These are phyloP conservation scores for Alternaria dauci DNA, from an alignment of 2,329 filamentous ascomycete genomes.

Conservation along the genomic window DNA sequence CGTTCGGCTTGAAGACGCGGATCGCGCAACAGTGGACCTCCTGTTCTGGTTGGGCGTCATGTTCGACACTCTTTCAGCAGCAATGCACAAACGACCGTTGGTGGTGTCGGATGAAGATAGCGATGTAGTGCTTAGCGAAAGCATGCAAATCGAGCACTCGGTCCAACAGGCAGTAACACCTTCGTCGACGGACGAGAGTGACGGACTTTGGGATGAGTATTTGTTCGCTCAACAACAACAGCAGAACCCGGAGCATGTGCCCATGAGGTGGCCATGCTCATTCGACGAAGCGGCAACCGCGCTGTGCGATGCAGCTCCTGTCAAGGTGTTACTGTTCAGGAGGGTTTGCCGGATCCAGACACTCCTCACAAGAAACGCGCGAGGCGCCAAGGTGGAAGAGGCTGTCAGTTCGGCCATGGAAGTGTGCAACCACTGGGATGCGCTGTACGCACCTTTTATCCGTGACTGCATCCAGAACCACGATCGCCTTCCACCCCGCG, in stretches of 20 bases:
- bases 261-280: slow-evolving; percentile 63
- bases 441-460: slow-evolving; percentile 62
- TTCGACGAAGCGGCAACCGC: slow-evolving; percentile 61
- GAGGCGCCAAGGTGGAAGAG: slow-evolving; percentile 56
- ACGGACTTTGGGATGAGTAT: slow-evolving; percentile 52
- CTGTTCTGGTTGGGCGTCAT: slow-evolving; percentile 67
- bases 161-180: neutral
- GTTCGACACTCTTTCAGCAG: slow-evolving; percentile 66
- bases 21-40: slow-evolving; percentile 60
- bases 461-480: slow-evolving; percentile 61
- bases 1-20: slow-evolving; percentile 41
- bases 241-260: slow-evolving; percentile 22
- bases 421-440: slow-evolving; percentile 65
- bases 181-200: slow-evolving; percentile 12
- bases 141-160: slow-evolving; percentile 13
- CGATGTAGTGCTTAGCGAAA: slow-evolving; percentile 42
- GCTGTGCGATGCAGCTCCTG: slow-evolving; percentile 63
- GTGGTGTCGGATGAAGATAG: slow-evolving; percentile 59
- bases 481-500: slow-evolving; percentile 59
- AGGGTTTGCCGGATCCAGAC: slow-evolving; percentile 65
- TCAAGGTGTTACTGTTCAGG: slow-evolving; percentile 67
- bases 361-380: slow-evolving; percentile 54
- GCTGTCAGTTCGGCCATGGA: slow-evolving; percentile 58
- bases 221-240: slow-evolving; percentile 46
- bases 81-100: slow-evolving; percentile 59